Evolutionary conservation across 345 rosid species (phyloP).

Genomic region (Adansonia digitata): DNA sequence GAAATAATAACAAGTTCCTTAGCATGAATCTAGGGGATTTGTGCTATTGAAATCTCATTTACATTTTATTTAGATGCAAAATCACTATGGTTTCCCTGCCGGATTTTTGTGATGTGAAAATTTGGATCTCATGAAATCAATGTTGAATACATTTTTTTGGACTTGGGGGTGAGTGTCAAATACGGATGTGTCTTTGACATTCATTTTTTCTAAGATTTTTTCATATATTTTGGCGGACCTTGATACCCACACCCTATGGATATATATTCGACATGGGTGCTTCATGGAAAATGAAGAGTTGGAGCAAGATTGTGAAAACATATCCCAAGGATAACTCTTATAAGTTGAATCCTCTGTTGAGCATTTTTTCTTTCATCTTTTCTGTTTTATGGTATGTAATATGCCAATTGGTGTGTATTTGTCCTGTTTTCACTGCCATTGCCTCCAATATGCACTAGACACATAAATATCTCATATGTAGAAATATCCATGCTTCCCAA

Average conservation of each 20-base stretch:
- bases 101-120: not conserved
- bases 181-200: not conserved
- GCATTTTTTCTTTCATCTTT: not conserved
- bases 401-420: not conserved
- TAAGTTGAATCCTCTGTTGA: not conserved
- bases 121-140: not conserved
- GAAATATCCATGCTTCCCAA: conserved; percentile 3
- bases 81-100: not conserved
- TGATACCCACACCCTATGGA: not conserved
- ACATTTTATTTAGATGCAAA: not conserved
- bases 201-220: not conserved
- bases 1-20: not conserved
- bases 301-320: not conserved
- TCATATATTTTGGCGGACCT: not conserved
- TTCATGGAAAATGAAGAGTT: not conserved
- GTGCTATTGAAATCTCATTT: not conserved
- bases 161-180: not conserved
- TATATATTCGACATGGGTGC: not conserved
- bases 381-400: not conserved
- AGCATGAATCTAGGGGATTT: not conserved
- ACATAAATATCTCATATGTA: not conserved
- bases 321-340: not conserved
- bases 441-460: not conserved
- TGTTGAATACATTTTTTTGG: not conserved
- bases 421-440: not conserved